Evolutionary conservation across 441 rosid genomes (phyloP).

Genomic region (Corymbia citriodora): DNA sequence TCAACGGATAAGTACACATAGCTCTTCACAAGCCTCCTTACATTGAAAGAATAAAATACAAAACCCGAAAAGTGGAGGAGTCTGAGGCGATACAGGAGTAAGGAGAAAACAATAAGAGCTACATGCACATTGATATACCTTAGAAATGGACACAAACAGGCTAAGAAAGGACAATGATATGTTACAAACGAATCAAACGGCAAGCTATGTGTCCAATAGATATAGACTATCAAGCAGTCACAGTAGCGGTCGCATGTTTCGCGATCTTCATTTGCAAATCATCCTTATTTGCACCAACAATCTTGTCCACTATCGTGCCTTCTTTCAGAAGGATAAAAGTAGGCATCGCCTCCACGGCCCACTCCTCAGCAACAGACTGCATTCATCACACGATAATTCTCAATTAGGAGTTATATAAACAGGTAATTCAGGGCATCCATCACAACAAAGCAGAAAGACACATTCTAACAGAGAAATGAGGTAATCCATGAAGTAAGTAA

Average conservation of each 20-base stretch:
- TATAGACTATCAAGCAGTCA: background rate
- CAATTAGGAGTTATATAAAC: background rate
- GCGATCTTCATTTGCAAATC: background rate
- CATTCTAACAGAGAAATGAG: background rate
- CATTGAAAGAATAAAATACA: too few species aligned
- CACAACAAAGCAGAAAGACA: background rate
- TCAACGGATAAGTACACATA: background rate
- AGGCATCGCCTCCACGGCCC: conserved; percentile 1
- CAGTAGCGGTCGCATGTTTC: background rate
- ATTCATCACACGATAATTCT: background rate
- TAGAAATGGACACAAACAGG: background rate
- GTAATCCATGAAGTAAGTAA: background rate
- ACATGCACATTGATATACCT: background rate
- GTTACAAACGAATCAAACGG: background rate
- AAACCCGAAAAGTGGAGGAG: background rate
- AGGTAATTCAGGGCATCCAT: background rate
- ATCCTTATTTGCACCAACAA: background rate
- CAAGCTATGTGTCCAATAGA: background rate
- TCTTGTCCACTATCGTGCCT: background rate
- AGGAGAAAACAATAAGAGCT: background rate
- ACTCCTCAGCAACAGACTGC: conserved; percentile 2
- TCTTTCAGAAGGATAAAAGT: background rate
- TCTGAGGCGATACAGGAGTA: background rate
- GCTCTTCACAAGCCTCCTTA: background rate
- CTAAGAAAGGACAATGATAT: background rate